A percentile compares a stretch with the other conserved stretches of the same genome.
phyloP scores from a whole-genome alignment of 2,329 filamentous ascomycete species.

The Grosmannia clavigera region DNA sequence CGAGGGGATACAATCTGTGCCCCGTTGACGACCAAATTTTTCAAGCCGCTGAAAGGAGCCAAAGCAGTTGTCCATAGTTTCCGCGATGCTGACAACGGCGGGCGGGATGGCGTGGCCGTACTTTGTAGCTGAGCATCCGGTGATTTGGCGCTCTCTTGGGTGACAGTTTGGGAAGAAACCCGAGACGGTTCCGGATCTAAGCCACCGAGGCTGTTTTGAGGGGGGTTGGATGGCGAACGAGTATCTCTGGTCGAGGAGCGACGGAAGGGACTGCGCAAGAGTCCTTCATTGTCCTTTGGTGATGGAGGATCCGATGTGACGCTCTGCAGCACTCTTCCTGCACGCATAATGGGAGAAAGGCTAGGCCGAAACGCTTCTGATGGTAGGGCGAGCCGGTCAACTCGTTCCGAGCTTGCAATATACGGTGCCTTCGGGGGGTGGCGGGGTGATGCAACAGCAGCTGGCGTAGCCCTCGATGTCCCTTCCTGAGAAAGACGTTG shows the following conservation, averaged over 20 bases:
- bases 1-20: constrained; percentile 19
- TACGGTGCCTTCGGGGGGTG: constrained; percentile 3
- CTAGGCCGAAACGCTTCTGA: constrained; percentile 26
- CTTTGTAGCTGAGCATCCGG: not conserved
- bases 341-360: constrained; percentile 46
- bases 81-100: constrained; percentile 5
- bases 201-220: not conserved
- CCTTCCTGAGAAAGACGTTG: not conserved
- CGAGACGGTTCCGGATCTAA: constrained; percentile 1
- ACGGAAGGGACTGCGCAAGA: constrained; percentile 44
- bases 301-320: constrained; percentile 48
- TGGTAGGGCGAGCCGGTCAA: constrained; percentile 14
- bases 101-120: not conserved
- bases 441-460: constrained; percentile 7
- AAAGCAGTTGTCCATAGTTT: constrained; percentile 17
- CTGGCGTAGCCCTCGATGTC: not conserved
- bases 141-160: not conserved
- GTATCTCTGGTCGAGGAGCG: constrained; percentile 21
- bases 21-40: constrained; percentile 19
- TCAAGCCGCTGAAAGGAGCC: constrained; percentile 19
- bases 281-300: constrained; percentile 35
- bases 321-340: constrained; percentile 41
- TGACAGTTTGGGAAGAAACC: not conserved
- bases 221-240: constrained; percentile 16
- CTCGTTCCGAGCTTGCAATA: constrained; percentile 2